Evolutionary conservation across 78 protist genomes (phyloP).

Genomic region (Dictyostelium intermedium): DNA sequence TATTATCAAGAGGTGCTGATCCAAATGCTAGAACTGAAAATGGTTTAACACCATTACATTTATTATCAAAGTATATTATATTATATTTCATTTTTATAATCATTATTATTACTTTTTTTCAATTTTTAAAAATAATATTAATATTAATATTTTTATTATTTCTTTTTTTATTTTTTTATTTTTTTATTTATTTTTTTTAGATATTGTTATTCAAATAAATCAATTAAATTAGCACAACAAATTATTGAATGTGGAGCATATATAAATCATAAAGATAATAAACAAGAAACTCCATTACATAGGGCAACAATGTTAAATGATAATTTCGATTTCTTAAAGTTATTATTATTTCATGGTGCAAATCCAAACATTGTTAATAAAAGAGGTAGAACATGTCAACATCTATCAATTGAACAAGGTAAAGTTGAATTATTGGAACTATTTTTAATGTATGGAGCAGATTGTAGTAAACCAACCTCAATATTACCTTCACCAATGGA

Average conservation of each 20-base stretch:
- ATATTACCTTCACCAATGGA: constrained; percentile 34
- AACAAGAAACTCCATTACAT: constrained; percentile 59
- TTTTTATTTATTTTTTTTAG: neutral
- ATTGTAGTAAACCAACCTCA: constrained; percentile 29
- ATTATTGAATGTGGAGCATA: constrained; percentile 44
- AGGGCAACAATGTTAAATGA: constrained; percentile 33
- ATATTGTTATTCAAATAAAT: neutral
- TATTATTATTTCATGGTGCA: constrained; percentile 43
- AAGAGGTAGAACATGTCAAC: constrained; percentile 60
- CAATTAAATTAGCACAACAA: constrained; percentile 23
- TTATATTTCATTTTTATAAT: neutral
- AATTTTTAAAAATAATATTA: too few relatives aligned
- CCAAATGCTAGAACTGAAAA: constrained; percentile 36
- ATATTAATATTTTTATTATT: neutral
- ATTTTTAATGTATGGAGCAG: constrained; percentile 55
- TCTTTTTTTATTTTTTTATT: neutral
- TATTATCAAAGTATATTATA: neutral
- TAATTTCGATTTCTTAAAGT: constrained; percentile 18
- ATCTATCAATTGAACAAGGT: constrained; percentile 39
- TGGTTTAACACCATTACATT: constrained; percentile 45
- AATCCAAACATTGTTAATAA: constrained; percentile 55
- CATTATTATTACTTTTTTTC: neutral
- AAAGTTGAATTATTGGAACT: constrained; percentile 18
- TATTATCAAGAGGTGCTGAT: constrained; percentile 19
- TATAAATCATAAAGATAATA: constrained; percentile 52